Evolutionary conservation across 1,284 basidiomycete species (phyloP).

Genomic region (Agroathelia rolfsii): DNA sequence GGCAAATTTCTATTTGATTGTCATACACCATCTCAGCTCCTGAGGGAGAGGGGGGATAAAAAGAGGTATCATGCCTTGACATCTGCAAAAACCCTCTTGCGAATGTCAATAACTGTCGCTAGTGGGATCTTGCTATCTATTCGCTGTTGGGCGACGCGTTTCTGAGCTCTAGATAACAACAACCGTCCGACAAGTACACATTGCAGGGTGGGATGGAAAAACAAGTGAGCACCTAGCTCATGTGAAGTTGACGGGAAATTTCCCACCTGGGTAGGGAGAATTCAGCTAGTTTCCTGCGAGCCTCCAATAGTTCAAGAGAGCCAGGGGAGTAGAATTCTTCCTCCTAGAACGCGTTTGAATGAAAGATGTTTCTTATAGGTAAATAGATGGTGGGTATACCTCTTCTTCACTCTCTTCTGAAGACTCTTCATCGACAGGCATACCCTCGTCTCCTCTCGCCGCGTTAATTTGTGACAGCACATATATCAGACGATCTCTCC

Average conservation of each 20-base stretch:
- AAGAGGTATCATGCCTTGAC: slow-evolving; percentile 84
- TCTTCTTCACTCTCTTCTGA: slow-evolving; percentile 69
- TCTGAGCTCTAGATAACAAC: slow-evolving; percentile 73
- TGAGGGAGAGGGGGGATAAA: slow-evolving; percentile 6
- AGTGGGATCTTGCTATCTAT: slow-evolving; percentile 84
- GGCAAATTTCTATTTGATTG: slow-evolving; percentile 77
- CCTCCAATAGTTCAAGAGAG: slow-evolving; percentile 73
- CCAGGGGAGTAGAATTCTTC: slow-evolving; percentile 98
- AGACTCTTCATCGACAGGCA: slow-evolving; percentile 62
- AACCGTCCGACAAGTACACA: too few relatives aligned
- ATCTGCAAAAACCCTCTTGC: slow-evolving; percentile 82
- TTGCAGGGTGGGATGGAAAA: slow-evolving; percentile 25
- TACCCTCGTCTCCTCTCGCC: slow-evolving; percentile 64
- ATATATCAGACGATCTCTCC: slow-evolving; percentile 90
- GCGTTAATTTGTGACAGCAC: slow-evolving; percentile 84
- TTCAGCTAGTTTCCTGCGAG: slow-evolving; percentile 78
- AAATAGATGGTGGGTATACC: slow-evolving; percentile 29
- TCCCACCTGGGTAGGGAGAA: slow-evolving; percentile 89
- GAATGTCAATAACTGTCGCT: slow-evolving; percentile 80
- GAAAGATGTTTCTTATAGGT: not conserved
- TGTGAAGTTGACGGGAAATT: slow-evolving; percentile 40
- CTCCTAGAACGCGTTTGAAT: slow-evolving; percentile 32
- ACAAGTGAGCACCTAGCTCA: slow-evolving; percentile 74
- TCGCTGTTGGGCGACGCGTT: slow-evolving; percentile 82
- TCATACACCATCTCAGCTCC: too few relatives aligned